These are phyloP conservation scores for Strigomonas galati DNA, from an alignment of 208 protist species.

Conservation along the genomic window DNA sequence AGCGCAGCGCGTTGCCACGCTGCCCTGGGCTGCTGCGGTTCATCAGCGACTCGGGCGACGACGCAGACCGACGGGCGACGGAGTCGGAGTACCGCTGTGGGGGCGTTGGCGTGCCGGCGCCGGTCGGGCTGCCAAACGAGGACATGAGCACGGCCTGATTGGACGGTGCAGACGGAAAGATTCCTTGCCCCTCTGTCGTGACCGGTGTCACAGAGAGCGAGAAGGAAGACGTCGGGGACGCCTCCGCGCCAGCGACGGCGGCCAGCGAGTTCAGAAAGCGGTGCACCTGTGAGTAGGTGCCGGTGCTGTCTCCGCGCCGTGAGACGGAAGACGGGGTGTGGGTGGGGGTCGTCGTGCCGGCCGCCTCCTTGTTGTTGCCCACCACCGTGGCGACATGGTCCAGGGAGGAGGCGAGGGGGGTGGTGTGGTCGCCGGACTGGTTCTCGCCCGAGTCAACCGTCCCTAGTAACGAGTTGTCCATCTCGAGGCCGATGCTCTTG, in stretches of 20 bases:
- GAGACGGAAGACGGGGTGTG: not conserved
- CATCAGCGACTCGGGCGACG: not conserved
- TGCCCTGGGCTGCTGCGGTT: not conserved
- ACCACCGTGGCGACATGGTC: not conserved
- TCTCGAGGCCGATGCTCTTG: conserved; percentile 6
- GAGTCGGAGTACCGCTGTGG: not conserved
- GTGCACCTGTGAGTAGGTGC: not conserved
- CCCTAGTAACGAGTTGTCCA: not conserved
- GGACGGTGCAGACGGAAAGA: not conserved
- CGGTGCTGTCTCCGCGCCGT: not conserved
- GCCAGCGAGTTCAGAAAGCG: not conserved
- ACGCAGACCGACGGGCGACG: not conserved
- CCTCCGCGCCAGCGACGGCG: not conserved
- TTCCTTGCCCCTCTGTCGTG: not conserved
- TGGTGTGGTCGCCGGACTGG: not conserved
- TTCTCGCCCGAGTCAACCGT: not conserved
- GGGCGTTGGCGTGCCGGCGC: not conserved
- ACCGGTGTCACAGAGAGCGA: conserved; percentile 2
- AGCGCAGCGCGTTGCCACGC: not conserved
- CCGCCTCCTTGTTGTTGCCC: not conserved
- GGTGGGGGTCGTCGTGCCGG: not conserved
- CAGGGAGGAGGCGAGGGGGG: not conserved
- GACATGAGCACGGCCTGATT: not conserved
- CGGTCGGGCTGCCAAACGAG: not conserved
- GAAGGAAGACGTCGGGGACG: conserved; percentile 2